A percentile compares a stretch with the other conserved stretches of the same genome.
Conservation (phyloP, 2,329 filamentous ascomycete genomes). For the Pleurostoma richardsiae region DNA sequence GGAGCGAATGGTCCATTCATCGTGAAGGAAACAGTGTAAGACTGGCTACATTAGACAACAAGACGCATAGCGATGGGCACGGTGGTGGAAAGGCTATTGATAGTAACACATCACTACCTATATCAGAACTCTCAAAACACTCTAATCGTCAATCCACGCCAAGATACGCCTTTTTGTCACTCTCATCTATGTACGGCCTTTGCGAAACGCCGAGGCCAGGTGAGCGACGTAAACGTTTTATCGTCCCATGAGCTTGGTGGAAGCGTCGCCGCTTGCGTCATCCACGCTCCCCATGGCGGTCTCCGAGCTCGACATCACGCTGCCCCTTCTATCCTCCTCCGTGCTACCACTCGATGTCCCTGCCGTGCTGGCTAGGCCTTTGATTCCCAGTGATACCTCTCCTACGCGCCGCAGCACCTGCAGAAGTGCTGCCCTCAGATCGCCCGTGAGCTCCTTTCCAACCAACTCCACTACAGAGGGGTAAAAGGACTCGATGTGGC, state of each 20-base stretch:
- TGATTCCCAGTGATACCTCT: conserved; percentile 62
- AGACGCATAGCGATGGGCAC: too few species aligned
- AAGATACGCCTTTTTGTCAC: too few species aligned
- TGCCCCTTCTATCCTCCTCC: conserved; percentile 30
- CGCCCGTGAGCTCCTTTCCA: conserved; percentile 71
- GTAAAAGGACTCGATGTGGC: conserved; percentile 79
- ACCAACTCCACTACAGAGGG: conserved; percentile 80
- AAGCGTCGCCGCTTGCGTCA: conserved; percentile 9
- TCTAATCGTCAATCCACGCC: too few species aligned
- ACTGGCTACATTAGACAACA: too few species aligned
- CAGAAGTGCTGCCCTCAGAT: conserved; percentile 75
- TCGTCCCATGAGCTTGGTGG: neutral
- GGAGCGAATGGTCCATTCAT: too few species aligned
- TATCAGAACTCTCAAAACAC: too few species aligned
- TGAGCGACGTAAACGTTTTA: too few species aligned
- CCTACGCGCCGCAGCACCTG: conserved; percentile 76
- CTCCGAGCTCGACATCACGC: conserved; percentile 28
- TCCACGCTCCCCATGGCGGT: conserved; percentile 11
- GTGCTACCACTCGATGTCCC: neutral
- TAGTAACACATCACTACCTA: too few species aligned
- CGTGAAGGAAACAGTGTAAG: too few species aligned
- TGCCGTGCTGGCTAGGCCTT: conserved; percentile 34
- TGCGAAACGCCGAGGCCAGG: too few species aligned
- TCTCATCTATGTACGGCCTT: too few species aligned
- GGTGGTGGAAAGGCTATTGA: too few species aligned